A percentile compares a stretch with the other conserved stretches of the same genome.
Conservation (phyloP, 257 asterid species). For the Craterostigma plantagineum region DNA sequence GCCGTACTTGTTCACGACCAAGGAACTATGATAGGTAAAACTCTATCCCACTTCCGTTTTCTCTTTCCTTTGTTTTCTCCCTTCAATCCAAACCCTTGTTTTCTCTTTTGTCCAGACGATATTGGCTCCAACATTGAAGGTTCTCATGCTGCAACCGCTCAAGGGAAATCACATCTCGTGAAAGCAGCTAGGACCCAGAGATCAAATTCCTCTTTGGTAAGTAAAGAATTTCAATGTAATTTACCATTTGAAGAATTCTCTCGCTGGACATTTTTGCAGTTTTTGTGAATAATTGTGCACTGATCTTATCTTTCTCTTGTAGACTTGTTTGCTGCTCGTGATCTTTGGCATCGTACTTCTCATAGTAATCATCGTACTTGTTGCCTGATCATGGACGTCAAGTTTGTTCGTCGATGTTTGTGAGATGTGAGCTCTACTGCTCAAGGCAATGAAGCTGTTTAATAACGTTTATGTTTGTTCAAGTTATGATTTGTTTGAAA, state of each 20-base stretch:
- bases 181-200: slow-evolving; percentile 82
- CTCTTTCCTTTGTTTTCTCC: too few species aligned
- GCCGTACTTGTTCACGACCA: slow-evolving; percentile 13
- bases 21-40: slow-evolving; percentile 6
- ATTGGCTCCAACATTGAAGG: slow-evolving; percentile 78
- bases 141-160: slow-evolving; percentile 80
- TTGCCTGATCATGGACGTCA: slow-evolving; percentile 19
- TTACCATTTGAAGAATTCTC: too few species aligned
- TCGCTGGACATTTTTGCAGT: not conserved
- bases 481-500: too few species aligned
- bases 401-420: not conserved
- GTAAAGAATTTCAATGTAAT: not conserved
- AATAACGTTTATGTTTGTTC: too few species aligned
- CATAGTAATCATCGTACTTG: slow-evolving; percentile 65
- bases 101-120: slow-evolving; percentile 32
- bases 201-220: slow-evolving; percentile 83
- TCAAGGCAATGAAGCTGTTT: too few species aligned
- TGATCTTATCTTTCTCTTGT: slow-evolving; percentile 13
- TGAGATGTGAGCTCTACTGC: too few species aligned
- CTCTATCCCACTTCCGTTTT: not conserved
- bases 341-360: slow-evolving; percentile 71
- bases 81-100: too few species aligned
- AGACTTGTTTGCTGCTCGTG: slow-evolving; percentile 82
- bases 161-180: slow-evolving; percentile 68
- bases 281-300: not conserved